Conservation (phyloP, 1,284 basidiomycete genomes). For the Tylopilus sp. region DNA sequence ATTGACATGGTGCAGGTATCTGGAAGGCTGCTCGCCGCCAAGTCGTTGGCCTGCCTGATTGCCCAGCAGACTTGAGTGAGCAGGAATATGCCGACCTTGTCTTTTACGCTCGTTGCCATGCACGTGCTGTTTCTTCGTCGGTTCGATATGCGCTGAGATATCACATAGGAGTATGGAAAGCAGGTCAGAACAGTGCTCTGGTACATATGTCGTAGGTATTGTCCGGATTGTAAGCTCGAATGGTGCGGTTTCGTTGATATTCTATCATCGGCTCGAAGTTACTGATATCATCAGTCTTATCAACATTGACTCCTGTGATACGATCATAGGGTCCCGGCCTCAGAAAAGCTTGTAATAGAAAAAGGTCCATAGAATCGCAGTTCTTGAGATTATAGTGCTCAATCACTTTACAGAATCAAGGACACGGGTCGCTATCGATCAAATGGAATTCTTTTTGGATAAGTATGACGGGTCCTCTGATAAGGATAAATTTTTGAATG, state of each 20-base stretch:
- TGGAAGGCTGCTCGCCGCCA: background rate
- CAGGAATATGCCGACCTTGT: conserved; percentile 28
- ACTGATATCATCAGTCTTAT: too few relatives aligned
- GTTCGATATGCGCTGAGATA: background rate
- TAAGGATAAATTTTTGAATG: background rate
- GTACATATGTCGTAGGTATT: conserved; percentile 15
- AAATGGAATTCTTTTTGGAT: background rate
- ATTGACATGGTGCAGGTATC: too few relatives aligned
- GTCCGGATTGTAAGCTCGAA: background rate
- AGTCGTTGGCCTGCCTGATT: conserved; percentile 7
- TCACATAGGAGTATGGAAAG: conserved; percentile 7
- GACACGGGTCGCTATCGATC: conserved; percentile 5
- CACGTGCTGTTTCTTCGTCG: background rate
- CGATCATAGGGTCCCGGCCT: too few relatives aligned
- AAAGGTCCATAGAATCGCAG: too few relatives aligned
- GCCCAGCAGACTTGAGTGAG: conserved; percentile 35
- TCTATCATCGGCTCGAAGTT: too few relatives aligned
- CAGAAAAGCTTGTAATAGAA: too few relatives aligned
- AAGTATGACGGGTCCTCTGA: conserved; percentile 2
- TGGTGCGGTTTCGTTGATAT: background rate
- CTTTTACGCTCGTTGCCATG: conserved; percentile 21
- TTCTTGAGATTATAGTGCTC: too few relatives aligned
- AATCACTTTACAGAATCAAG: background rate
- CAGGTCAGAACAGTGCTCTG: background rate
- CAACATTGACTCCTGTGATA: too few relatives aligned